Base-by-base conservation (phyloP, 139 green algal genomes). In the Chlamydomonas schloesseri region DNA sequence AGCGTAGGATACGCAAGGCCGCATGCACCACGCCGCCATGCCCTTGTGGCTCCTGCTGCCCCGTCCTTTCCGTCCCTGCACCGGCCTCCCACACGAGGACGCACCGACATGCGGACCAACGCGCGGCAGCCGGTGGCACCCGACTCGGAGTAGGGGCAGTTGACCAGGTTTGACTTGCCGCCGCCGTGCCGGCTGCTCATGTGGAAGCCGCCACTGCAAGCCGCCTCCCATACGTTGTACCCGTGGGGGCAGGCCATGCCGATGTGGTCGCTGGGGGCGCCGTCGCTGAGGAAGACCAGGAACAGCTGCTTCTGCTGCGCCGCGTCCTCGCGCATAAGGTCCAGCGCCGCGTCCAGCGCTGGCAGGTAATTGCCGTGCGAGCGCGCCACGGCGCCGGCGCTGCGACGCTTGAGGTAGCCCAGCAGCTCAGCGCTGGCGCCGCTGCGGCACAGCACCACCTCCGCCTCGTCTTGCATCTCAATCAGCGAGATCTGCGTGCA, bases 331-430 rank as follows among this genome's bases (percentile, higher is more conserved):
- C 28, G 28, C 29, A 83, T 28, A 0, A 83, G 60, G 1, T 23
- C 62, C 62, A 73, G 60, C 17, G 77, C 77, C 13, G 36, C 62
- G 29, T 83, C 77, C 17, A 83, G 77, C 0, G 77, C 60, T 62
- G 62, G 77, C 62, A 83, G 62, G 77, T 83, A 83, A 70, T 90
- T 92, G 79, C 89, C 89, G 58, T 90, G 87, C n/a, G 70, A 89
- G 13, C 31, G 42, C 0, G 72, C 87, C 6, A 5, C 6, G 6
- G 29, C 18, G 53, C 24, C 3, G 33, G 0, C 31, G 3, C 11
- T n/a, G 33, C 81, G 47, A 3, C 13, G 3, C 31, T 36, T 79
- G 29, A 91, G 74, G 31, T 31, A 75, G 21, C 31, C 0, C 6
- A 83, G 46, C 21, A 91, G 81, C 3, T 69, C 9, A 0, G 65